Conservation (phyloP, 1,284 basidiomycete genomes). For the Austroboletus niveus region DNA sequence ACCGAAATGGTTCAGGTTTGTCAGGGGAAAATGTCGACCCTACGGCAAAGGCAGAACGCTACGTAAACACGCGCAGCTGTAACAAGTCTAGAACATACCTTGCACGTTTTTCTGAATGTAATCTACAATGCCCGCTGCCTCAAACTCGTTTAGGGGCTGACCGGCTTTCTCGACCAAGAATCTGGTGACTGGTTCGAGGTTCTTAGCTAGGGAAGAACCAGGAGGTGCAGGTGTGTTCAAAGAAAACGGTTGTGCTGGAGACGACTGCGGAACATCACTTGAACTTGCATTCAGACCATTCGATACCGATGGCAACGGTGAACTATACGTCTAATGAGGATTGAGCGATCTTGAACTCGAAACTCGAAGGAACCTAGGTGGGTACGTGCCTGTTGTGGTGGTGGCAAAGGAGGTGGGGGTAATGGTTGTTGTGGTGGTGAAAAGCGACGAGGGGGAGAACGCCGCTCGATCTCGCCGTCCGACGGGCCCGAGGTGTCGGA, state of each 20-base stretch:
- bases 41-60: constrained; percentile 10
- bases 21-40: constrained; percentile 33
- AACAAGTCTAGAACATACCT: constrained; percentile 26
- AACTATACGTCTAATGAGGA: constrained; percentile 21
- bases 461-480: constrained; percentile 29
- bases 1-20: constrained; percentile 54
- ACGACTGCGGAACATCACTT: constrained; percentile 15
- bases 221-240: constrained; percentile 10
- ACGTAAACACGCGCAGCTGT: constrained; percentile 10
- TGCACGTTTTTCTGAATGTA: constrained; percentile 45
- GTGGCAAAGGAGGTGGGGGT: constrained; percentile 17
- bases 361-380: constrained; percentile 16
- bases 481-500: constrained; percentile 19
- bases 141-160: constrained; percentile 46
- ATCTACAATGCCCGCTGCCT: constrained; percentile 54
- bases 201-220: constrained; percentile 34
- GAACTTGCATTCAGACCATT: constrained; percentile 13
- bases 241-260: constrained; percentile 20
- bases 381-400: constrained; percentile 29
- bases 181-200: constrained; percentile 44
- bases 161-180: constrained; percentile 46
- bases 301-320: constrained; percentile 12
- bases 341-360: constrained; percentile 26
- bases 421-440: constrained; percentile 20
- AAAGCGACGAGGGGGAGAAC: constrained; percentile 21